phyloP scores from a whole-genome alignment of 148 eudicot genomes.

The Vaccinium macrocarpon region DNA sequence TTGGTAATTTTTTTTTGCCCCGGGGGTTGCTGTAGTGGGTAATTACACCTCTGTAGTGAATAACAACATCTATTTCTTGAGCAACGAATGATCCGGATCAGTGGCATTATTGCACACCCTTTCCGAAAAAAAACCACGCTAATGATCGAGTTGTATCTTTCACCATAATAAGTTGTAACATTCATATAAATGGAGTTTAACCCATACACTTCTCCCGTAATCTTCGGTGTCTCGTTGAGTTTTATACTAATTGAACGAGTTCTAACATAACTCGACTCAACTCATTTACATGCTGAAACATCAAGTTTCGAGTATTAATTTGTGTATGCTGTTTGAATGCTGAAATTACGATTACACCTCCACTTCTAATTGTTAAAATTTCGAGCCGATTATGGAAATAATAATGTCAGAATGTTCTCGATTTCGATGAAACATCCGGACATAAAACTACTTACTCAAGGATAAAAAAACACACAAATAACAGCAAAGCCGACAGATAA shows the following conservation, averaged over 20 bases:
- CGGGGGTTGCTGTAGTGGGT: no score
- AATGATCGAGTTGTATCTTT: no score
- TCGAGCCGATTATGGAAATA: neutral
- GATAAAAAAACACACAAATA: neutral
- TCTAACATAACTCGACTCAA: neutral
- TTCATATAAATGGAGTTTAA: neutral
- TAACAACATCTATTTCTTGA: no score
- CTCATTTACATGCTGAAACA: neutral
- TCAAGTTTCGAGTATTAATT: neutral
- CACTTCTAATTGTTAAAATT: neutral
- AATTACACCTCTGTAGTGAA: no score
- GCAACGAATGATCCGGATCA: no score
- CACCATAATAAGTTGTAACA: neutral
- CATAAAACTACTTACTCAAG: neutral
- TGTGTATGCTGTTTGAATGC: neutral
- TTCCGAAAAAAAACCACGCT: no score
- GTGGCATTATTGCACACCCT: no score
- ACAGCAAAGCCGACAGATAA: conserved; percentile 20
- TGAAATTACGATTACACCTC: neutral
- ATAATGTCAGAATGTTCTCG: neutral
- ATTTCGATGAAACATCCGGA: neutral
- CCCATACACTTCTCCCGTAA: neutral
- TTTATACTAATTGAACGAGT: neutral
- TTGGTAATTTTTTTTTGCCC: no score
- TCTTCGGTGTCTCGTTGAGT: neutral